Base-by-base conservation (phyloP, 108 stramenopile species). In the Cylindrotheca fusiformis region DNA sequence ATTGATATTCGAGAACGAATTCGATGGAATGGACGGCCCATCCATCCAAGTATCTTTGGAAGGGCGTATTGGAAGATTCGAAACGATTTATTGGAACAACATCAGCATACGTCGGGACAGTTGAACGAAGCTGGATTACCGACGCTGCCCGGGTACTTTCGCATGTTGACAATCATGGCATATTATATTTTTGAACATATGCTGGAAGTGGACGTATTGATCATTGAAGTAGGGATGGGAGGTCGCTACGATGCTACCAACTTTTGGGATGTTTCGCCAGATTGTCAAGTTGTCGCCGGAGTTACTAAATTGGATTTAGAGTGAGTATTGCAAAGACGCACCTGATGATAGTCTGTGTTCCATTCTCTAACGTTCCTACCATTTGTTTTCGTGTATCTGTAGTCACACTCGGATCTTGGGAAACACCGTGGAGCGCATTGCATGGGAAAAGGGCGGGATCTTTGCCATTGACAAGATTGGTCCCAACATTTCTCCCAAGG, bases 161-260 rank as follows among this genome's bases (percentile, higher is more conserved):
- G 92, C 4, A 87, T 95, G 86, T 61, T 95, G n/a, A 92, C 94
- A 1, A 72, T 95, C 23, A 79, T 96, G 77, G 85, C 83, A 31
- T 53, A 87, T 2, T 77, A 87, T 60, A 80, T 78, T 14, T 91
- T 94, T 67, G 31, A 60, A 30, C 55, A 70, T 36, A 53, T 71
- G 20, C 51, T 71, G 25, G 69, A 67, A 23, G 54, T 94, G 10
- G 95, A 96, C 72, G 90, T 81, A 0, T 77, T 91, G 65, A 68
- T 97, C 1, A 64, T 96, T 32, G 97, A 97, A 64, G 95, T 96
- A 5, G 97, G 97, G 3, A 85, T 97, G 80, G 95, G 97, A 19
- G 97, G 97, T 19, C 65, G 95, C n/a, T 93, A 92, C 64, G 97
- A 97, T 71, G 93, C 93, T 4, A 97, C 97, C 41, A 97, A 97